A percentile compares a stretch with the other conserved stretches of the same genome.
phyloP scores from a whole-genome alignment of 2,329 filamentous ascomycete species.

The Ophiosphaerella korrae region DNA sequence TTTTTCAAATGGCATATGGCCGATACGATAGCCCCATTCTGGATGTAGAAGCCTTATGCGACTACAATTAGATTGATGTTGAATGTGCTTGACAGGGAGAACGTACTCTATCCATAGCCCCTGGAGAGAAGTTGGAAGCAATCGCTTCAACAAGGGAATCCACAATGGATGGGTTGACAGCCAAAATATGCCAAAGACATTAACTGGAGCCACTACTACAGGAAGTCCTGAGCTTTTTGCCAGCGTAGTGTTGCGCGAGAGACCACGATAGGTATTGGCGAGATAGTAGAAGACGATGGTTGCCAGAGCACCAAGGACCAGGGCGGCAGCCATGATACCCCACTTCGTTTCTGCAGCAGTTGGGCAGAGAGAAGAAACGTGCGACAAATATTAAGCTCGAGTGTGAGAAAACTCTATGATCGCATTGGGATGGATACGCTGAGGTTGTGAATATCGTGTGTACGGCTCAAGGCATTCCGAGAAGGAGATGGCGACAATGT shows the following conservation, averaged over 20 bases:
- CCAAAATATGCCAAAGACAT: constrained; percentile 61
- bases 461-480: constrained; percentile 11
- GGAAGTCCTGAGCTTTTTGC: constrained; percentile 55
- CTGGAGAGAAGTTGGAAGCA: constrained; percentile 61
- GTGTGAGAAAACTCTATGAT: not conserved
- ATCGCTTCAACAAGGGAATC: constrained; percentile 59
- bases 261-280: constrained; percentile 42
- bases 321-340: constrained; percentile 29
- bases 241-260: constrained; percentile 48
- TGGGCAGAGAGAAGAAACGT: not conserved
- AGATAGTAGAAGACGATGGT: constrained; percentile 39
- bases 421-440: constrained; percentile 1
- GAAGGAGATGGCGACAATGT: constrained; percentile 5
- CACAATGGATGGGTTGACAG: constrained; percentile 60
- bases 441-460: constrained; percentile 9
- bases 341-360: not conserved
- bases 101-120: constrained; percentile 65
- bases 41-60: constrained; percentile 57
- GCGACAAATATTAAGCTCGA: not conserved
- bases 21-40: constrained; percentile 64
- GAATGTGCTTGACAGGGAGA: not conserved
- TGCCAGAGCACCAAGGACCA: constrained; percentile 32
- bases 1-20: constrained; percentile 63
- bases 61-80: constrained; percentile 4
- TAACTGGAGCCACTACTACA: constrained; percentile 49